Conservation (phyloP, 768 basidiomycete genomes). For the Nevesoporus exiguus region DNA sequence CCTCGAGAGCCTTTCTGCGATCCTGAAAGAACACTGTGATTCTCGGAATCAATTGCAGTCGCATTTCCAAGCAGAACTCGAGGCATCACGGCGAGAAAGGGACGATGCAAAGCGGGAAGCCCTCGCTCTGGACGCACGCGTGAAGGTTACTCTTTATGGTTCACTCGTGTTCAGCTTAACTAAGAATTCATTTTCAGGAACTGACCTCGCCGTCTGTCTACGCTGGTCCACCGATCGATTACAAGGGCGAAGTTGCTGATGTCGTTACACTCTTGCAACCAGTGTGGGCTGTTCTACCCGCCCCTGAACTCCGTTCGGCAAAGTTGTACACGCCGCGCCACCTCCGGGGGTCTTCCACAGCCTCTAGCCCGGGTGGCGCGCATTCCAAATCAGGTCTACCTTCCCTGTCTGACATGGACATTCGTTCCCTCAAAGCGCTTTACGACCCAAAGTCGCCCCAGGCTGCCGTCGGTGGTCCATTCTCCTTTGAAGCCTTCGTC, state of each 20-base stretch:
- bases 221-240: slow-evolving; percentile 28
- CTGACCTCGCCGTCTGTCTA: slow-evolving; percentile 21
- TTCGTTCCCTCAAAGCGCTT: slow-evolving; percentile 79
- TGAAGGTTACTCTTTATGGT: slow-evolving; percentile 32
- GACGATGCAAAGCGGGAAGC: slow-evolving; percentile 47
- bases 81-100: slow-evolving; percentile 48
- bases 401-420: slow-evolving; percentile 81
- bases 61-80: slow-evolving; percentile 54
- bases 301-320: slow-evolving; percentile 74
- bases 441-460: slow-evolving; percentile 48
- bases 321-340: slow-evolving; percentile 50
- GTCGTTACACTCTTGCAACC: slow-evolving; percentile 64
- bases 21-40: slow-evolving; percentile 40
- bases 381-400: slow-evolving; percentile 31
- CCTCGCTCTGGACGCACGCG: slow-evolving; percentile 35
- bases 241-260: slow-evolving; percentile 46
- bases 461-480: slow-evolving; percentile 35
- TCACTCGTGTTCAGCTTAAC: neutral
- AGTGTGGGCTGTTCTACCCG: slow-evolving; percentile 80
- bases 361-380: slow-evolving; percentile 31
- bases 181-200: slow-evolving; percentile 19
- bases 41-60: slow-evolving; percentile 47
- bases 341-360: slow-evolving; percentile 47
- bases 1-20: slow-evolving; percentile 45
- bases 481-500: slow-evolving; percentile 75